These are phyloP conservation scores for Dryas integrifolia DNA, from an alignment of 331 rosid species.

Conservation along the genomic window DNA sequence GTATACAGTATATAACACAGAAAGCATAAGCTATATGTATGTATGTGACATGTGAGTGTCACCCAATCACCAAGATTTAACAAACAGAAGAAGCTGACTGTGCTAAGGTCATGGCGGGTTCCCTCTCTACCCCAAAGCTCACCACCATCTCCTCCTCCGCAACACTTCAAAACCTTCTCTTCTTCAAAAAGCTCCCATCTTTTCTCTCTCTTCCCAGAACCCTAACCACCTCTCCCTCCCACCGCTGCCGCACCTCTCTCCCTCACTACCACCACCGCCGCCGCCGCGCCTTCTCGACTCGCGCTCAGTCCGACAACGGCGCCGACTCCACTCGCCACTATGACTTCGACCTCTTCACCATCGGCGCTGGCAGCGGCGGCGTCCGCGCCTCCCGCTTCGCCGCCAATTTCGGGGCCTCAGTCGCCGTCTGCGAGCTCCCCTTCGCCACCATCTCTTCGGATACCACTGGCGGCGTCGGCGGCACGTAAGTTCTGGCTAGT, in stretches of 20 bases:
- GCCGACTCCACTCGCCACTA: constrained; percentile 43
- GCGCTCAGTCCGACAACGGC: constrained; percentile 53
- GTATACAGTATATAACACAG: too few relatives aligned
- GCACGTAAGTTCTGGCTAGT: constrained; percentile 56
- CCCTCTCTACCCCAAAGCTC: constrained; percentile 48
- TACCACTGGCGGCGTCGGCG: constrained; percentile 85
- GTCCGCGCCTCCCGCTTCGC: constrained; percentile 89
- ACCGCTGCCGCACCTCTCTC: constrained; percentile 23
- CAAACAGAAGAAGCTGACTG: neutral
- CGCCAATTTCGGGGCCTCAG: constrained; percentile 64
- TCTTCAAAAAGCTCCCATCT: constrained; percentile 40
- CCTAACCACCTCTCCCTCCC: constrained; percentile 33
- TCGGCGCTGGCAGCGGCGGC: constrained; percentile 99
- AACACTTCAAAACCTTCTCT: constrained; percentile 43
- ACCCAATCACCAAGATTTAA: too few relatives aligned
- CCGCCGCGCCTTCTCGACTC: constrained; percentile 33
- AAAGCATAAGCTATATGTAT: too few relatives aligned
- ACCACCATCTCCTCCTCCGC: constrained; percentile 53
- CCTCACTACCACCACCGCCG: constrained; percentile 25
- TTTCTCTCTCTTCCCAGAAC: constrained; percentile 36
- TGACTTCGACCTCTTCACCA: constrained; percentile 92
- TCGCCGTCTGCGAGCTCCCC: constrained; percentile 93
- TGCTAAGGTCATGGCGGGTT: constrained; percentile 50
- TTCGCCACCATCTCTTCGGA: constrained; percentile 89
- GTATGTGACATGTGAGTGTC: too few relatives aligned